These are phyloP conservation scores for Penicillium occitanis DNA, from an alignment of 2,329 filamentous ascomycete species.

Conservation along the genomic window DNA sequence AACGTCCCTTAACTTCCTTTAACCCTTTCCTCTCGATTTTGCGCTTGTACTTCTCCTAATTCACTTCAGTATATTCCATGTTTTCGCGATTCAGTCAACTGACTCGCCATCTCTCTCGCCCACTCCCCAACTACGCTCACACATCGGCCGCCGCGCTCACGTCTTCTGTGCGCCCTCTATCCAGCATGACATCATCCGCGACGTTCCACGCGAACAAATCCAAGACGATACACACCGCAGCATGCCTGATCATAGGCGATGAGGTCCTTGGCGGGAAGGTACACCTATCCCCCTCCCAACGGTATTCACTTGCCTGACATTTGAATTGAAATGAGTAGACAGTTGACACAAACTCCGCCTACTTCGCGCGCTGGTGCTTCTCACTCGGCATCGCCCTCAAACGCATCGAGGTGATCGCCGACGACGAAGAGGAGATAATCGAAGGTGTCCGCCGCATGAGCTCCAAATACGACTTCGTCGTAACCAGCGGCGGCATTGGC, in stretches of 20 bases:
- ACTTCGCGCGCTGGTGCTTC: conserved; percentile 67
- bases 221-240: conserved; percentile 80
- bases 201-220: conserved; percentile 32
- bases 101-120: conserved; percentile 67
- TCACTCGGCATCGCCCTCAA: conserved; percentile 68
- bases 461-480: conserved; percentile 84
- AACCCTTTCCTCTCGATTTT: neutral
- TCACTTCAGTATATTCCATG: conserved; percentile 53
- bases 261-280: conserved; percentile 95
- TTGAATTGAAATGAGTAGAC: conserved; percentile 48
- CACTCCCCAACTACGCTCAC: conserved; percentile 59
- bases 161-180: conserved; percentile 16
- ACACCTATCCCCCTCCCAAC: neutral
- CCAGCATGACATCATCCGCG: conserved; percentile 47
- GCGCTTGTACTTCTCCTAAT: neutral
- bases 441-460: conserved; percentile 88
- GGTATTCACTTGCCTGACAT: neutral
- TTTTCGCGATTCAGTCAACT: conserved; percentile 73
- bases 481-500: conserved; percentile 92
- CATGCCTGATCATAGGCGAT: conserved; percentile 93
- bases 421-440: conserved; percentile 86
- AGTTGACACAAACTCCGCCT: conserved; percentile 65
- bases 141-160: conserved; percentile 35
- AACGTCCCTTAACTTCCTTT: neutral
- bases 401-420: conserved; percentile 86